These are phyloP conservation scores for Polyplosphaeria fusca DNA, from an alignment of 495 filamentous ascomycete genomes.

Conservation along the genomic window DNA sequence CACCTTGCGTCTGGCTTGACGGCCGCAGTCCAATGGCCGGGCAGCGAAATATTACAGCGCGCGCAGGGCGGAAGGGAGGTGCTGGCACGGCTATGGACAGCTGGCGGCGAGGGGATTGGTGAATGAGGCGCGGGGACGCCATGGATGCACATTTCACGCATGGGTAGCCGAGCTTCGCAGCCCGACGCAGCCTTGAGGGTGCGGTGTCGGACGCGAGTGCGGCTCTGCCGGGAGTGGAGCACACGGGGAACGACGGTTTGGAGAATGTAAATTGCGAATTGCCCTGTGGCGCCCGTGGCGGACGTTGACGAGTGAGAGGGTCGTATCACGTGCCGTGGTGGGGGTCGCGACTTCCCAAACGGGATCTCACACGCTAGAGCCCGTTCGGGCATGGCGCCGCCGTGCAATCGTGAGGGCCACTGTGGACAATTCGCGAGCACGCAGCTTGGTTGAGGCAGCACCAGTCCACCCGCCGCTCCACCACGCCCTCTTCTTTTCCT, in stretches of 20 bases:
- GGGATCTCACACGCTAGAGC: not conserved
- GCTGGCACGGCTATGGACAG: slow-evolving; percentile 25
- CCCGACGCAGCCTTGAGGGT: slow-evolving; percentile 1
- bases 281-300: not conserved
- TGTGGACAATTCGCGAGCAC: slow-evolving; percentile 17
- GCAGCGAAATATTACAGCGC: slow-evolving; percentile 27
- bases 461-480: not conserved
- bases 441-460: not conserved
- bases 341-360: not conserved
- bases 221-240: not conserved
- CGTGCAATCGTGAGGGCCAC: no score
- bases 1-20: slow-evolving; percentile 29
- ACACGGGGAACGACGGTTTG: not conserved
- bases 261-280: not conserved
- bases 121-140: slow-evolving; percentile 19
- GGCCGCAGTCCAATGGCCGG: slow-evolving; percentile 28
- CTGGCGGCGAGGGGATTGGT: slow-evolving; percentile 21
- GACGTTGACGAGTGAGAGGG: not conserved
- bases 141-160: not conserved
- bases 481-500: not conserved
- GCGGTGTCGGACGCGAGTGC: not conserved
- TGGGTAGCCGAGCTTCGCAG: slow-evolving; percentile 11
- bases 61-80: slow-evolving; percentile 12
- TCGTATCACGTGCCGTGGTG: not conserved
- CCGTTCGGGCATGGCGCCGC: no score